Base-by-base conservation (phyloP, 192 early-diverging fungal genomes). In the Chytriomyces confervae region DNA sequence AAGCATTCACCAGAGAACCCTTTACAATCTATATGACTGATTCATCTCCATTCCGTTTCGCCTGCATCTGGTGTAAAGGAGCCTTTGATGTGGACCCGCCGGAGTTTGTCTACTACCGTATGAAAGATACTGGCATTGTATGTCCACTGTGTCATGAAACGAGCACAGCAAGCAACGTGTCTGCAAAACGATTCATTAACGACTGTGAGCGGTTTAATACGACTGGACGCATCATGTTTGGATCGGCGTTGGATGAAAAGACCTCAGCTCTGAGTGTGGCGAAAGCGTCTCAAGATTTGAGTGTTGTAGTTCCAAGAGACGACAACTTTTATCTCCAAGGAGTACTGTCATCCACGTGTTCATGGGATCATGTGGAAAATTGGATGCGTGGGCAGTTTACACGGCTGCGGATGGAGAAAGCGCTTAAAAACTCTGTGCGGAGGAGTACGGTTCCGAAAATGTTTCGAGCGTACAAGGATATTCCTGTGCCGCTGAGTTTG, bases 381-480 rank as follows among this genome's bases (percentile, higher is more conserved):
- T 2, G 20, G 50, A 43, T 78, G 57, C n/a, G 16, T 11, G n/a
- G 1, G 13, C 68, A 72, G 7, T 23, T 78, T 9, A 23, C 72
- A 7, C 7, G 16, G 24, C 70, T 79, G 4, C 51, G 62, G 45
- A 13, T 9, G 13, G 18, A 2, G 8, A 23, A 18, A 0, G 13
- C 53, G 9, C 49, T 72, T n/a, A 50, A 75, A 13, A 73, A n/a
- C 43, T 6, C 65, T 16, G 57, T 83, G 2, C 69, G 68, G 10
- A 50, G 70, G 9, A 64, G 46, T 6, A 79, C 79, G 13, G 23
- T 84, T 7, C 48, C 47, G 3, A 62, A 67, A 11, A 60, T 84
- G 16, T 9, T 81, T 18, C 13, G 77, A 0, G 63, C 77, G 8
- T 91, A 89, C 80, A 72, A 63, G 47, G 82, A 87, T 57, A 82